Evolutionary conservation across 106 monocot genomes (phyloP).

Genomic region (Narthecium ossifragum): DNA sequence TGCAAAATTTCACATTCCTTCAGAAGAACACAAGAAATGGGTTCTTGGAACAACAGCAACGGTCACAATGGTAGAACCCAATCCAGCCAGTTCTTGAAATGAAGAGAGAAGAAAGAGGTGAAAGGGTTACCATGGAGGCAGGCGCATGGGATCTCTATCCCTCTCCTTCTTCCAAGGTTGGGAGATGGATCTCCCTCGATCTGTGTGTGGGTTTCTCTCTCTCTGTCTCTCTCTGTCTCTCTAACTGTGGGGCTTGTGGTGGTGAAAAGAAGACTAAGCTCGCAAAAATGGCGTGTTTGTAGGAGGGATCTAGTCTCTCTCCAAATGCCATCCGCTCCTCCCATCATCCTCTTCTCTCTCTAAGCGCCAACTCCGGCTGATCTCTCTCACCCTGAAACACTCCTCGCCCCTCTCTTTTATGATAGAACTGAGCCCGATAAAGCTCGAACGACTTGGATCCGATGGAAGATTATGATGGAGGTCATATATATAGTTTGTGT

Average conservation of each 20-base stretch:
- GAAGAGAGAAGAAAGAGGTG: not conserved
- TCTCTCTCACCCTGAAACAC: slow-evolving; percentile 1
- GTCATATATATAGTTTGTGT: no score
- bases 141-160: slow-evolving; percentile 2
- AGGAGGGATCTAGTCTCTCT: not conserved
- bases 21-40: not conserved
- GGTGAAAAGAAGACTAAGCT: no score
- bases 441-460: no score
- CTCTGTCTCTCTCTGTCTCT: no score
- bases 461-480: no score
- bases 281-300: no score
- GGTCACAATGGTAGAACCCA: not conserved
- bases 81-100: not conserved
- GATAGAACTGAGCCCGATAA: no score
- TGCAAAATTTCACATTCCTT: slow-evolving; percentile 10
- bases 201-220: no score
- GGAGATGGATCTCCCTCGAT: no score
- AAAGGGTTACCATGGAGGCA: not conserved
- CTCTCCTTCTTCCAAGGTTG: no score
- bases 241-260: no score
- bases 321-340: slow-evolving; percentile 3
- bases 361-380: not conserved
- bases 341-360: not conserved
- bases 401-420: no score
- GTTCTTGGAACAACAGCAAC: not conserved